A percentile compares a stretch with the other conserved stretches of the same genome.
phyloP scores from a whole-genome alignment of 352 stramenopile genomes.

The Pythium folliculosum region DNA sequence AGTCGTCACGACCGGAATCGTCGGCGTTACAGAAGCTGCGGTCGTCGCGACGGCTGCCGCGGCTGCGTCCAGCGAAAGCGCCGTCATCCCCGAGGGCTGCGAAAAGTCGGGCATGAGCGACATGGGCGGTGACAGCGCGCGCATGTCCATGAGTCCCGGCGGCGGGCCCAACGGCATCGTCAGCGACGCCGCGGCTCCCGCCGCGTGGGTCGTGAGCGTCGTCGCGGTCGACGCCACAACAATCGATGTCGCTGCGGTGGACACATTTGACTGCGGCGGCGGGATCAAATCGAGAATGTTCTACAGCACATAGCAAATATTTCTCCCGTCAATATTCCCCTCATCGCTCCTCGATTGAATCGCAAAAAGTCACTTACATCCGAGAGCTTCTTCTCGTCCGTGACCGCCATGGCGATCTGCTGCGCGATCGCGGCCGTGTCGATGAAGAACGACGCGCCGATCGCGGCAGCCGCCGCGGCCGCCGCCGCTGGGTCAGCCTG shows the following conservation, averaged over 20 bases:
- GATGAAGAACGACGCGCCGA: constrained; percentile 57
- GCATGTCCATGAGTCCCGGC: constrained; percentile 62
- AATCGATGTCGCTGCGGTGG: constrained; percentile 7
- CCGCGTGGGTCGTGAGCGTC: constrained; percentile 3
- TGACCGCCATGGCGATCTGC: constrained; percentile 68
- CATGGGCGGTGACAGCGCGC: constrained; percentile 68
- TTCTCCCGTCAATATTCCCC: background rate
- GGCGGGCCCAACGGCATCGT: constrained; percentile 58
- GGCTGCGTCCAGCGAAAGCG: constrained; percentile 37
- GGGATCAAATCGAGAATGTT: constrained; percentile 84
- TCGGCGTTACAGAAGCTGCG: constrained; percentile 12
- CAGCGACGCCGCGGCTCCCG: constrained; percentile 35
- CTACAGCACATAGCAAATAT: constrained; percentile 24
- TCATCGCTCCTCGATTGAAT: background rate
- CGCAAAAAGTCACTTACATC: constrained; percentile 39
- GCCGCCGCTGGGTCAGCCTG: constrained; percentile 2
- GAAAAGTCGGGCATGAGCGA: constrained; percentile 66
- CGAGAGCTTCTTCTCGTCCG: constrained; percentile 79
- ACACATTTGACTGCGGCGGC: constrained; percentile 33
- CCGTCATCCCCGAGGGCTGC: constrained; percentile 32
- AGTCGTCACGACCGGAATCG: constrained; percentile 12
- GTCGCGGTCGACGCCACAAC: constrained; percentile 25
- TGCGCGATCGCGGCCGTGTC: constrained; percentile 52
- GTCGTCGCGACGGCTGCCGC: constrained; percentile 8
- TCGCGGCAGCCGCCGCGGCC: constrained; percentile 16